These are phyloP conservation scores for Polygonum maritimum DNA, from an alignment of 148 eudicot genomes.

Conservation along the genomic window DNA sequence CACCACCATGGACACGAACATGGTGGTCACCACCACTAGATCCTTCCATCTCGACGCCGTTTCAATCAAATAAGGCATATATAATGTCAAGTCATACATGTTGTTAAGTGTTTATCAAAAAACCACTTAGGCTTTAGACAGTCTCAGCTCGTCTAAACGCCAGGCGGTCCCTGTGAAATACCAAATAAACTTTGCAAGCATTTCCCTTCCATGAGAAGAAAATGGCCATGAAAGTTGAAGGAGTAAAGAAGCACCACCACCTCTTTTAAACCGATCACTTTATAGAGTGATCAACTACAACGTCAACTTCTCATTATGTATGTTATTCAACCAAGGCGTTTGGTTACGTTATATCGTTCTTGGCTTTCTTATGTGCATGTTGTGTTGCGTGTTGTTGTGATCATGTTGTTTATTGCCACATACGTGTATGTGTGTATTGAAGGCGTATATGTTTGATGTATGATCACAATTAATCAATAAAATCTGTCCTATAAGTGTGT, in stretches of 20 bases:
- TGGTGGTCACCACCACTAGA: background rate
- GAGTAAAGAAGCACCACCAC: constrained; percentile 11
- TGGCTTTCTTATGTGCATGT: background rate
- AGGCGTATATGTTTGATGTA: background rate
- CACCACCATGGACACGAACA: background rate
- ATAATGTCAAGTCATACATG: no score
- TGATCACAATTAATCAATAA: background rate
- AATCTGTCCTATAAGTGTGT: background rate
- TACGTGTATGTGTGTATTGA: background rate
- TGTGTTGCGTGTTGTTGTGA: constrained; percentile 8
- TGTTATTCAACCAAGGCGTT: background rate
- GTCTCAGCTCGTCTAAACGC: no score
- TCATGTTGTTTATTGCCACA: background rate
- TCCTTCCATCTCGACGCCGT: background rate
- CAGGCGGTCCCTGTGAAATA: no score
- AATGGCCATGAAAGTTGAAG: background rate
- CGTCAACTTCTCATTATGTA: background rate
- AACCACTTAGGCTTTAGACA: no score
- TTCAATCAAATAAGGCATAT: no score
- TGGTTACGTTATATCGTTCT: background rate
- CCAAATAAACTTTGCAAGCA: background rate
- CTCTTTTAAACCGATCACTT: background rate
- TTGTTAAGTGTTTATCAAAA: no score
- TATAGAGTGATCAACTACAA: background rate
- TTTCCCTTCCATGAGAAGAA: constrained; percentile 10